Percentiles rank a stretch among this genome's conserved stretches.
These are phyloP conservation scores for Globisporangium barbulae DNA, from an alignment of 352 stramenopile genomes.

Conservation along the genomic window DNA sequence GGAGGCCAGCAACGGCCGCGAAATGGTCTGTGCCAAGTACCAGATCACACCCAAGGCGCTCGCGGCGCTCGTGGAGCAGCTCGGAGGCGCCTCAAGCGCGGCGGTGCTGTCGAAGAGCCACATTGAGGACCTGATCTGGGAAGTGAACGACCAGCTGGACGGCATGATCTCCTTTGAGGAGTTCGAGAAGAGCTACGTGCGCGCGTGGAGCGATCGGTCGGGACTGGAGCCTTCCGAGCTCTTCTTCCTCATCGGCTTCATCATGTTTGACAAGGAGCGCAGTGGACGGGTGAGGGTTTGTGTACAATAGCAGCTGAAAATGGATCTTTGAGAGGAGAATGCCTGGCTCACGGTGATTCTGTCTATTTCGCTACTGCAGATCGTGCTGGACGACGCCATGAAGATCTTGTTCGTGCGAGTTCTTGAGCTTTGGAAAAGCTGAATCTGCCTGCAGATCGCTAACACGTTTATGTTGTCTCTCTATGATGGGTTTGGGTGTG, in stretches of 20 bases:
- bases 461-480: constrained; percentile 9
- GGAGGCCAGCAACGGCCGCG: constrained; percentile 47
- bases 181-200: constrained; percentile 72
- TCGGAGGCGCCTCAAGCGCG: constrained; percentile 38
- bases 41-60: constrained; percentile 51
- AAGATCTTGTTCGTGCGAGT: constrained; percentile 52
- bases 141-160: constrained; percentile 78
- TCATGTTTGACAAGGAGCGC: constrained; percentile 81
- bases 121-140: constrained; percentile 73
- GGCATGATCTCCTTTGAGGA: constrained; percentile 70
- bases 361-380: constrained; percentile 26
- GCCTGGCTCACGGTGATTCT: neutral
- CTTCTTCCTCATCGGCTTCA: constrained; percentile 82
- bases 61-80: constrained; percentile 48
- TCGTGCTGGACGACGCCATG: constrained; percentile 75
- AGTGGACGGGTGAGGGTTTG: constrained; percentile 23
- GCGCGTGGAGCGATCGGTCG: constrained; percentile 55
- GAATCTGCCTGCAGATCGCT: neutral
- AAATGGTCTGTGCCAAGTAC: constrained; percentile 49
- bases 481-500: neutral
- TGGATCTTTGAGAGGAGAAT: too few species aligned
- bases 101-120: constrained; percentile 35
- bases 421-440: too few species aligned
- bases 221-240: constrained; percentile 69
- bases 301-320: neutral